Percentiles rank a stretch among this genome's conserved stretches.
phyloP scores from a whole-genome alignment of 2,329 filamentous ascomycete species.

The Volutella citrinella region DNA sequence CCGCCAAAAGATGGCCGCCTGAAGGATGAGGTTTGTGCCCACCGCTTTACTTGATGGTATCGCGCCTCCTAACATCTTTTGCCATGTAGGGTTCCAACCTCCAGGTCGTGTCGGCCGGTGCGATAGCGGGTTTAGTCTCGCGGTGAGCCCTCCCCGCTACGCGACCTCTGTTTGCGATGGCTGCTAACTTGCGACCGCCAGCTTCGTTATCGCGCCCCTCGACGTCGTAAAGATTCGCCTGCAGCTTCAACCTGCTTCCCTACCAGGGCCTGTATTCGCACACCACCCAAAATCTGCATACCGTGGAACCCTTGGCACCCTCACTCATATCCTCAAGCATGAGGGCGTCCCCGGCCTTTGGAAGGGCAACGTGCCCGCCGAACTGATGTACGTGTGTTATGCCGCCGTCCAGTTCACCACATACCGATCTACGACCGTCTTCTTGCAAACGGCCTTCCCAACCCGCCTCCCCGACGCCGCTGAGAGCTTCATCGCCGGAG shows the following conservation, averaged over 20 bases:
- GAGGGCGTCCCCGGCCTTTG: conserved; percentile 87
- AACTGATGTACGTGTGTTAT: conserved; percentile 91
- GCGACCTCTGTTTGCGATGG: neutral
- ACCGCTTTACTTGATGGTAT: neutral
- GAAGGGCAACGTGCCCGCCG: conserved; percentile 97
- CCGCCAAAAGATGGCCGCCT: conserved; percentile 40
- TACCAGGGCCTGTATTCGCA: conserved; percentile 68
- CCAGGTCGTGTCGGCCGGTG: conserved; percentile 56
- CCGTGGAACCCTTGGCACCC: conserved; percentile 73
- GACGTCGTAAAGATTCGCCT: conserved; percentile 98
- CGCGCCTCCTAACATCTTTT: conserved; percentile 9
- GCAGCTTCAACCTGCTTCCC: conserved; percentile 85
- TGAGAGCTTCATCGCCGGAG: conserved; percentile 81
- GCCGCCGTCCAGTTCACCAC: conserved; percentile 84
- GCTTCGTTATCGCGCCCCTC: conserved; percentile 90
- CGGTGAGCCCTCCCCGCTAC: conserved; percentile 52
- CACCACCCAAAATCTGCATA: conserved; percentile 53
- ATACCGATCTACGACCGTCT: conserved; percentile 72
- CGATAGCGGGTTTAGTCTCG: conserved; percentile 78
- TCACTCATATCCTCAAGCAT: conserved; percentile 71
- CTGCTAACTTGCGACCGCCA: conserved; percentile 31
- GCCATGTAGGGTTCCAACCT: conserved; percentile 48
- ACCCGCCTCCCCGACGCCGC: conserved; percentile 58
- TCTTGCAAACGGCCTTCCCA: conserved; percentile 53
- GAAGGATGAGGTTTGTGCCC: conserved; percentile 55